These are phyloP conservation scores for Curvularia eragrostidis DNA, from an alignment of 2,329 filamentous ascomycete species.

Conservation along the genomic window DNA sequence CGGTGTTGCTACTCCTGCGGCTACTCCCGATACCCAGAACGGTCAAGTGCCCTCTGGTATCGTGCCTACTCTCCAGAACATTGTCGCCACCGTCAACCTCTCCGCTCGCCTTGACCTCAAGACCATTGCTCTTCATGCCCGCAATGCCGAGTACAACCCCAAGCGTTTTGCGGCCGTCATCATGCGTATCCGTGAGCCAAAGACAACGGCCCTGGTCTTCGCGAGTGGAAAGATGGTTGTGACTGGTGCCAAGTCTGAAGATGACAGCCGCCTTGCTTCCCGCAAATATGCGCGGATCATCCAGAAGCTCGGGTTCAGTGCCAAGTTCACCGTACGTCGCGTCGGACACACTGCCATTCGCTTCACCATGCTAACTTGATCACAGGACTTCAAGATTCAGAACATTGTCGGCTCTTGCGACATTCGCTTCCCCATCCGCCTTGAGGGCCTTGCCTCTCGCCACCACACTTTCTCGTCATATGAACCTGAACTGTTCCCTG, in stretches of 20 bases:
- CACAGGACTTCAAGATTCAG: constrained; percentile 86
- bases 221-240: constrained; percentile 99
- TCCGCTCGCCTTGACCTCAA: constrained; percentile 98
- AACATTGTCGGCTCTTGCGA: constrained; percentile 99
- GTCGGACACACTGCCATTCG: constrained; percentile 17
- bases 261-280: constrained; percentile 95
- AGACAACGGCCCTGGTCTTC: constrained; percentile 98
- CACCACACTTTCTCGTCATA: constrained; percentile 98
- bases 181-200: constrained; percentile 99
- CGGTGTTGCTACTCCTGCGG: constrained; percentile 88
- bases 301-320: constrained; percentile 99
- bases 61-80: constrained; percentile 71
- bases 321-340: constrained; percentile 78
- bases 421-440: constrained; percentile 98
- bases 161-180: constrained; percentile 99
- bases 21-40: constrained; percentile 80
- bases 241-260: constrained; percentile 95
- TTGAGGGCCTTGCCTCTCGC: constrained; percentile 93
- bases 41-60: constrained; percentile 67
- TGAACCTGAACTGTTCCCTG: constrained; percentile 97
- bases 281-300: constrained; percentile 99
- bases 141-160: constrained; percentile 98
- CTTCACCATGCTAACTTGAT: constrained; percentile 24
- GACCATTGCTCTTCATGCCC: constrained; percentile 96
- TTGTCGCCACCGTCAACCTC: constrained; percentile 98